phyloP scores from a whole-genome alignment of 495 filamentous ascomycete genomes.

The Aspergillus nidulans region DNA sequence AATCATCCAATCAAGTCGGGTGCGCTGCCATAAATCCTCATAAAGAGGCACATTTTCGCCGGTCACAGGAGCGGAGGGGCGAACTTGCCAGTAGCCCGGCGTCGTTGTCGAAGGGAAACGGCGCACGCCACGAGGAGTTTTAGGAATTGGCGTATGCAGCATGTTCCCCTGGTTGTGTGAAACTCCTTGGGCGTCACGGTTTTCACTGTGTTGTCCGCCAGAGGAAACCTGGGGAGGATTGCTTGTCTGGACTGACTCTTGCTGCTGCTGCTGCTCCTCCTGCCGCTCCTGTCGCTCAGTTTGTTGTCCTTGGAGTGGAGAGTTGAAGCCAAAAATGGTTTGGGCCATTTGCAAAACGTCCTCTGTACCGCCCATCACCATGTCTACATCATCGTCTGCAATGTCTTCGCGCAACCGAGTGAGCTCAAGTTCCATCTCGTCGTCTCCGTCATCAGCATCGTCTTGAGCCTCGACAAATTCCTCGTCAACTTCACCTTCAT shows the following conservation, averaged over 20 bases:
- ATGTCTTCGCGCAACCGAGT: conserved; percentile 30
- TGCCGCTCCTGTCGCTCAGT: conserved; percentile 2
- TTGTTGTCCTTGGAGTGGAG: conserved; percentile 1
- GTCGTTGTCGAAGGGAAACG: conserved; percentile 40
- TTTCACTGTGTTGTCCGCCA: conserved; percentile 55
- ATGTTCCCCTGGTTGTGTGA: neutral
- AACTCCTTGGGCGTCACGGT: neutral
- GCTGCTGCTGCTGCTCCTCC: conserved; percentile 5
- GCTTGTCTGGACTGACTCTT: conserved; percentile 58
- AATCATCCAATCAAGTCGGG: conserved; percentile 91
- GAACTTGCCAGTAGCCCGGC: conserved; percentile 82
- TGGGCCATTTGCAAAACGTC: conserved; percentile 65
- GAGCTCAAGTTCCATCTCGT: conserved; percentile 23
- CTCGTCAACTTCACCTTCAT: conserved; percentile 30
- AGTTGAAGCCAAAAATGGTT: conserved; percentile 53
- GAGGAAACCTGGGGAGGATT: conserved; percentile 51
- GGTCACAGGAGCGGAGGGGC: conserved; percentile 57
- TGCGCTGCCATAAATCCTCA: conserved; percentile 81
- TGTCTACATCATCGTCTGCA: conserved; percentile 41
- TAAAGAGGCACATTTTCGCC: conserved; percentile 58
- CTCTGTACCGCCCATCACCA: conserved; percentile 49
- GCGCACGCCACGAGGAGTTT: conserved; percentile 29
- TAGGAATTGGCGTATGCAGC: conserved; percentile 34
- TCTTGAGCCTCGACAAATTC: conserved; percentile 47
- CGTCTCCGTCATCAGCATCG: conserved; percentile 30